Conservation (phyloP, 805 yeast species). For the Lachancea thermotolerans region DNA sequence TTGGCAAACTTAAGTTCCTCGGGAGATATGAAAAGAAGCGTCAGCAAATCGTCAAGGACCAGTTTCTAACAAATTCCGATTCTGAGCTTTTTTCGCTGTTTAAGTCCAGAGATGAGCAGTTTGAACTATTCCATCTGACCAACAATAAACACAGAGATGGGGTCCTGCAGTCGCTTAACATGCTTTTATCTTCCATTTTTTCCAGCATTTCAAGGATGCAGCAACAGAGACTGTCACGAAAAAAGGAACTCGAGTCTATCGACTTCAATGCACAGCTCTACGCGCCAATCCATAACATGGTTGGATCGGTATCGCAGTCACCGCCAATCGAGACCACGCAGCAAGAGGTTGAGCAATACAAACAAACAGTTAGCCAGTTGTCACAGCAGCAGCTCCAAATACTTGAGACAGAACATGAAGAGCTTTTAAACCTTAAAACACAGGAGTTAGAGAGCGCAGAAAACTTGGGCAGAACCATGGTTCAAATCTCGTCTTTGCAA, state of each 20-base stretch:
- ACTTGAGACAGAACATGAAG: constrained; percentile 53
- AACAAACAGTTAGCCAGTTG: constrained; percentile 30
- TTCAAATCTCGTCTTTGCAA: constrained; percentile 71
- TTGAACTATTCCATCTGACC: constrained; percentile 33
- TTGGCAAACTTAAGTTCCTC: constrained; percentile 43
- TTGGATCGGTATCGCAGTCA: constrained; percentile 30
- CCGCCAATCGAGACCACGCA: constrained; percentile 22
- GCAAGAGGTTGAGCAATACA: constrained; percentile 32
- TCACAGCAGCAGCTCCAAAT: constrained; percentile 52
- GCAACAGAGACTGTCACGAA: constrained; percentile 40
- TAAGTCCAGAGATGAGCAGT: constrained; percentile 25
- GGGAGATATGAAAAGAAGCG: constrained; percentile 49
- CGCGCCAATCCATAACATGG: constrained; percentile 18
- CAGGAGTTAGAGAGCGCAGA: constrained; percentile 55
- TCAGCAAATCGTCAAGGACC: constrained; percentile 20
- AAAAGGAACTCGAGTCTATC: constrained; percentile 32
- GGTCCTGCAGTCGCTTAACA: constrained; percentile 42
- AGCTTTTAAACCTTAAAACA: constrained; percentile 46
- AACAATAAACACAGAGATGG: constrained; percentile 42
- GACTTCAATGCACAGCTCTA: constrained; percentile 20
- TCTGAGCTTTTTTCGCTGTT: constrained; percentile 14
- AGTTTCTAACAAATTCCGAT: constrained; percentile 10
- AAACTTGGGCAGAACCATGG: constrained; percentile 51
- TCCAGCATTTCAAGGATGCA: constrained; percentile 44
- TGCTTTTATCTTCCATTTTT: constrained; percentile 38